These are phyloP conservation scores for Vitis cinerea DNA, from an alignment of 164 flowering plant genomes.

Conservation along the genomic window DNA sequence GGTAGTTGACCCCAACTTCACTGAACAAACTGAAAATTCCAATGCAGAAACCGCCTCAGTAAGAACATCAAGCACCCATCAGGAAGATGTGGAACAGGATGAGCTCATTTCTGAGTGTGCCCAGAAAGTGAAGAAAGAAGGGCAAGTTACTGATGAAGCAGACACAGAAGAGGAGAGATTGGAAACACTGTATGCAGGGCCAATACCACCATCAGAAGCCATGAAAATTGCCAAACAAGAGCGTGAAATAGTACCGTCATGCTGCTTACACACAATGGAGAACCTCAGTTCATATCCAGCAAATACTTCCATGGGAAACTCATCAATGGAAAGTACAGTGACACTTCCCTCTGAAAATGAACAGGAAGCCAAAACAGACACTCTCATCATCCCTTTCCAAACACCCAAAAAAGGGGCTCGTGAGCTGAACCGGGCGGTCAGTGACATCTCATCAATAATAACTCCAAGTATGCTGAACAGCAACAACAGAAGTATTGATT, in stretches of 20 bases:
- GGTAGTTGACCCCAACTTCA: not conserved
- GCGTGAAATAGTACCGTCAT: not conserved
- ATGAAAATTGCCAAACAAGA: slow-evolving; percentile 2
- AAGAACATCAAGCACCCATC: not conserved
- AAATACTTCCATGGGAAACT: not conserved
- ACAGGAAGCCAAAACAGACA: slow-evolving; percentile 1
- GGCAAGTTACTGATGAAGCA: not conserved
- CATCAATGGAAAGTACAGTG: slow-evolving; percentile 14
- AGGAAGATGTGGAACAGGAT: not conserved
- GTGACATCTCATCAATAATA: slow-evolving; percentile 25
- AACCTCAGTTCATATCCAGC: not conserved
- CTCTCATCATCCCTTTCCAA: slow-evolving; percentile 6
- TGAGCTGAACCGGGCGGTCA: slow-evolving; percentile 8
- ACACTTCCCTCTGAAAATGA: slow-evolving; percentile 13
- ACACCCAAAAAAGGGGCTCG: slow-evolving; percentile 8
- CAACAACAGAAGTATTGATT: slow-evolving; percentile 19
- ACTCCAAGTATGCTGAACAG: slow-evolving; percentile 24
- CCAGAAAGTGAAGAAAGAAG: not conserved
- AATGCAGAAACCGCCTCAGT: not conserved
- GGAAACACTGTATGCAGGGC: no score
- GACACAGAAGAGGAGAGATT: not conserved
- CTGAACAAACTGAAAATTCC: not conserved
- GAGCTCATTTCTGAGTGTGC: not conserved
- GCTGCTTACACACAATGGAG: not conserved
- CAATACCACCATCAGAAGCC: not conserved